Evolutionary conservation across 495 filamentous ascomycete species (phyloP), one percentile per base, ranked within the genome.

Genomic region (Xylaria cubensis): DNA sequence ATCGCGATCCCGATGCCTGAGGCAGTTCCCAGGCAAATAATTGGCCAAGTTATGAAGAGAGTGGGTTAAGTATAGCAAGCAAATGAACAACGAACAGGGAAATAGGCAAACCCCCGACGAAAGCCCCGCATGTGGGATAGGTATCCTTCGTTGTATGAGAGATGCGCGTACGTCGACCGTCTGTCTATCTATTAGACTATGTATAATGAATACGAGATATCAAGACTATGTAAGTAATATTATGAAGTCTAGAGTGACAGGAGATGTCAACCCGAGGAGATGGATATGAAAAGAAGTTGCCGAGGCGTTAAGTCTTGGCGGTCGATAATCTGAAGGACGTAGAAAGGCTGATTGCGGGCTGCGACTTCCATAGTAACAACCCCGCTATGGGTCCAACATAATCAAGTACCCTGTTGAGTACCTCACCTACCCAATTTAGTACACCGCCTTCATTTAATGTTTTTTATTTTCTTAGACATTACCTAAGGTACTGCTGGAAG

Each of bases 221-320:
- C n/a, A 12, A 26, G 58, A 29, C 17, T 50, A n/a, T 34, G 29
- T 42, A 59, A 2, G 67, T 15, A 63, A 3, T 62, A 46, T 36
- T 15, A 41, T 48, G 26, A 24, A 59, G 32, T 41, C 26, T 29
- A 53, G 32, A 62, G 19, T 36, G 44, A 39, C 46, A 61, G 51
- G 26, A 17, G 59, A 7, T 48, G 29, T 15, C 29, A 51, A 42
- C 48, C 46, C 24, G 32, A 62, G 12, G n/a, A 21, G 34, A 67
- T 51, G 1, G 17, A 64, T 64, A 36, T 68, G 36, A 68, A 53
- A 19, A 24, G 15, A 67, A 53, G 50, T 50, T 69, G 51, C 66
- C 66, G 66, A 69, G 66, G 66, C 39, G 67, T 62, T 29, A n/a
- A 24, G n/a, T 61, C 67, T 69, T 69, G 67, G 67, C 67, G n/a